phyloP scores from a whole-genome alignment of 2,329 filamentous ascomycete species.

The Monosporascus cannonballus region DNA sequence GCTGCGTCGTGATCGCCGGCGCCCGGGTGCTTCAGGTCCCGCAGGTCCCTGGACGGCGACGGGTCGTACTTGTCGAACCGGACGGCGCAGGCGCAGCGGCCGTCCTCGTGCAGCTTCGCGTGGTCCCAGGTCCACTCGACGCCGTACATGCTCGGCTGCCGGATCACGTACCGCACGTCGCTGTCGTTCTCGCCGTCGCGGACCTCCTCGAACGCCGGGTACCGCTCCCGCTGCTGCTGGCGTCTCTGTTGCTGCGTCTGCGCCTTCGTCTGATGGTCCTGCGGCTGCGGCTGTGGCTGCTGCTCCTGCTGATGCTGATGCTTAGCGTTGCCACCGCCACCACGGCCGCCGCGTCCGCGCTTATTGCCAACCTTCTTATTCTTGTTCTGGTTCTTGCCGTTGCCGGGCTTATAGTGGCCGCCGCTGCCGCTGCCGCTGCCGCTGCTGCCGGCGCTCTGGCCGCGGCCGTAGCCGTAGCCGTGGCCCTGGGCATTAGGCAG shows the following conservation, averaged over 20 bases:
- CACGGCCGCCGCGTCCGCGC: background rate
- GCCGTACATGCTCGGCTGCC: slow-evolving; percentile 30
- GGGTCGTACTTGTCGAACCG: slow-evolving; percentile 25
- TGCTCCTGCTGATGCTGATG: background rate
- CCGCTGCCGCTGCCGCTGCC: background rate
- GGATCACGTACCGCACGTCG: slow-evolving; percentile 18
- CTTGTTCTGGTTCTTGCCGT: background rate
- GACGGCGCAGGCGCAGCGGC: slow-evolving; percentile 28
- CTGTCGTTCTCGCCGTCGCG: slow-evolving; percentile 7
- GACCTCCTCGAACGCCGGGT: slow-evolving; percentile 13
- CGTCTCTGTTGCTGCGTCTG: background rate
- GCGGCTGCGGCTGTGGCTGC: background rate
- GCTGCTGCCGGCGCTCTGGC: background rate
- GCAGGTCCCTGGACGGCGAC: slow-evolving; percentile 1
- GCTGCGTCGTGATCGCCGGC: background rate
- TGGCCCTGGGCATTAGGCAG: no score
- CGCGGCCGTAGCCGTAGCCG: background rate
- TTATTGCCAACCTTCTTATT: background rate
- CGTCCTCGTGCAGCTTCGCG: slow-evolving; percentile 26
- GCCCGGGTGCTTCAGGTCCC: background rate
- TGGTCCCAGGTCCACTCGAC: slow-evolving; percentile 37
- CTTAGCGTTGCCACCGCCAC: background rate
- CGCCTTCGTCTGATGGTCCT: background rate
- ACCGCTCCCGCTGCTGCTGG: background rate
- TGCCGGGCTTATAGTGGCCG: background rate